A percentile compares a stretch with the other conserved stretches of the same genome.
Evolutionary conservation across 2,329 filamentous ascomycete genomes (phyloP).

Genomic region (Thielaviopsis euricoi): DNA sequence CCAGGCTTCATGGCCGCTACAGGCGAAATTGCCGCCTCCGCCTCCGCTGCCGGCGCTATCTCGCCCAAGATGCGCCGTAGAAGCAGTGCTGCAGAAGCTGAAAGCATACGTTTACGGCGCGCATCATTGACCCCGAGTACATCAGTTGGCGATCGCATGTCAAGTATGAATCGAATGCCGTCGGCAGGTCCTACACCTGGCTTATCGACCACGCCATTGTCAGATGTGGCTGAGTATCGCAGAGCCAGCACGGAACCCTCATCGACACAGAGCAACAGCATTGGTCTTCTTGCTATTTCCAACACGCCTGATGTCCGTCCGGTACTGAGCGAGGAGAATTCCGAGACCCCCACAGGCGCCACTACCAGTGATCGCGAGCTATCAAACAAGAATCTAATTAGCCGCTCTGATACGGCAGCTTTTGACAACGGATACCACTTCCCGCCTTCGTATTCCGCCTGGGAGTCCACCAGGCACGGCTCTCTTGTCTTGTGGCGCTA

Average conservation of each 20-base stretch:
- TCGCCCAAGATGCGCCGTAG: background rate
- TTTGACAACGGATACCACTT: conserved; percentile 52
- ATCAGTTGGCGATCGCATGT: background rate
- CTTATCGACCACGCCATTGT: background rate
- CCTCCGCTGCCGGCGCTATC: conserved; percentile 19
- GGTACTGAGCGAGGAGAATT: background rate
- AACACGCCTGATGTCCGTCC: too few relatives aligned
- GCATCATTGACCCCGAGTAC: conserved; percentile 2
- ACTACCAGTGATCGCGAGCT: background rate
- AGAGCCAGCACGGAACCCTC: background rate
- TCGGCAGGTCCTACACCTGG: background rate
- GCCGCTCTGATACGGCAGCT: conserved; percentile 19
- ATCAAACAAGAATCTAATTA: background rate
- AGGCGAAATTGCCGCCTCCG: conserved; percentile 28
- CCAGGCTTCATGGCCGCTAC: conserved; percentile 32
- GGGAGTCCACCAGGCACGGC: conserved; percentile 39
- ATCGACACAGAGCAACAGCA: background rate
- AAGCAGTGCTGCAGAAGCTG: conserved; percentile 12
- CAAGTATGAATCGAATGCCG: background rate
- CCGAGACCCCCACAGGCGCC: background rate
- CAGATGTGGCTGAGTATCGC: conserved; percentile 9
- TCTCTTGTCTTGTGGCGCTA: conserved; percentile 53
- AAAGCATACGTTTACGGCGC: conserved; percentile 1
- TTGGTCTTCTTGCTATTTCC: too few relatives aligned
- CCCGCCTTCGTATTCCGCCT: conserved; percentile 42